phyloP scores from a whole-genome alignment of 2,329 filamentous ascomycete genomes.

The Blastomyces parvus region DNA sequence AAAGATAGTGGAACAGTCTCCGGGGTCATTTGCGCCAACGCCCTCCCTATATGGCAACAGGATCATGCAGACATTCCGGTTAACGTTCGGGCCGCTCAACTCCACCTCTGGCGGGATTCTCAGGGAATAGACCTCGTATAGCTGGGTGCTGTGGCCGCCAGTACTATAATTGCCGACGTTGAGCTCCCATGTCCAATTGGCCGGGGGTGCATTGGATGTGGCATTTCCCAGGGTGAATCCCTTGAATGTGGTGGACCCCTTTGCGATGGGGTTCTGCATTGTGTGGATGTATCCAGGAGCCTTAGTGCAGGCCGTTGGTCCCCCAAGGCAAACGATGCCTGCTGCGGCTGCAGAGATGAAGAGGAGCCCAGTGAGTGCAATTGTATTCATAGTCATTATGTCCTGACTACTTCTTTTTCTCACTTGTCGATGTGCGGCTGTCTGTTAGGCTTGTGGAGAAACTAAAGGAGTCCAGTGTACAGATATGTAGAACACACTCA shows the following conservation, averaged over 20 bases:
- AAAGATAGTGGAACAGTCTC: slow-evolving; percentile 1
- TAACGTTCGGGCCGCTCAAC: background rate
- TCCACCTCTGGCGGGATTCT: background rate
- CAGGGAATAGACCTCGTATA: background rate
- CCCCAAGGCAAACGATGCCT: background rate
- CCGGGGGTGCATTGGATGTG: background rate
- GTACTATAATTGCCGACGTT: background rate
- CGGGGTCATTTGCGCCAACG: background rate
- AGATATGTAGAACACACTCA: background rate
- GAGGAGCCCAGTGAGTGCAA: background rate
- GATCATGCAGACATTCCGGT: background rate
- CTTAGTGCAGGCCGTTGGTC: background rate
- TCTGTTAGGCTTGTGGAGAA: background rate
- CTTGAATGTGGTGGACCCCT: background rate
- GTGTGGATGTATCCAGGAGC: background rate
- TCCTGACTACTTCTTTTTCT: background rate
- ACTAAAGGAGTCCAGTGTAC: background rate
- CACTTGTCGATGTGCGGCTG: background rate
- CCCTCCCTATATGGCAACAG: background rate
- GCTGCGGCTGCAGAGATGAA: background rate
- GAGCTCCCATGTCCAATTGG: background rate
- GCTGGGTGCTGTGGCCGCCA: background rate
- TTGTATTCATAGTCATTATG: background rate
- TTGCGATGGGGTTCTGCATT: background rate
- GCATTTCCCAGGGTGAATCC: background rate